Conservation (phyloP, 306 rosid genomes). For the Adenanthera pavonina region DNA sequence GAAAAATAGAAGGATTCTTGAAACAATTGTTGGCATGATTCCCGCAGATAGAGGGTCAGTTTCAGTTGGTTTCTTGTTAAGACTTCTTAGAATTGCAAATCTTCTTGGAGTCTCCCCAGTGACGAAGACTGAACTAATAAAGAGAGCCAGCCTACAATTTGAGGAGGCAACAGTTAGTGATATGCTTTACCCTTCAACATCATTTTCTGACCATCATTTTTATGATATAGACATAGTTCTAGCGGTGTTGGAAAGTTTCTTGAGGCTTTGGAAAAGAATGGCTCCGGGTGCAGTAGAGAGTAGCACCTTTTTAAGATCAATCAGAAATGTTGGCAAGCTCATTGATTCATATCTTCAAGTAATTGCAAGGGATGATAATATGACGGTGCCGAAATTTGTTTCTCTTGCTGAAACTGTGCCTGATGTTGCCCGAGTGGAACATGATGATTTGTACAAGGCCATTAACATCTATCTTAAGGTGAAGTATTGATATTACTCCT, state of each 20-base stretch:
- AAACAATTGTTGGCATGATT: conserved; percentile 78
- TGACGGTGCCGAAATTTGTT: conserved; percentile 74
- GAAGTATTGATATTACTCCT: conserved; percentile 25
- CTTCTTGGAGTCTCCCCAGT: conserved; percentile 65
- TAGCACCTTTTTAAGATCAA: conserved; percentile 54
- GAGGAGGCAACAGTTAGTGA: conserved; percentile 85
- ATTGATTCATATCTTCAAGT: conserved; percentile 91
- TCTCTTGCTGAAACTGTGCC: conserved; percentile 79
- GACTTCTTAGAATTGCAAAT: conserved; percentile 64
- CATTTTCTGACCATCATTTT: conserved; percentile 55
- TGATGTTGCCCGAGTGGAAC: conserved; percentile 71
- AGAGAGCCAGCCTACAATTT: conserved; percentile 75
- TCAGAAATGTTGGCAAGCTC: conserved; percentile 77
- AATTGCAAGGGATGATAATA: conserved; percentile 71
- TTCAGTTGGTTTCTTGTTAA: conserved; percentile 77
- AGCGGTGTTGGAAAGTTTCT: conserved; percentile 73
- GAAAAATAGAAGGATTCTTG: conserved; percentile 64
- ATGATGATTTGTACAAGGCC: conserved; percentile 86
- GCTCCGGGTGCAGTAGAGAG: conserved; percentile 59
- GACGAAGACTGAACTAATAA: conserved; percentile 72
- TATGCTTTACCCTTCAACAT: conserved; percentile 65
- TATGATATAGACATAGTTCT: conserved; percentile 79
- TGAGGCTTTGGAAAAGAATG: conserved; percentile 76
- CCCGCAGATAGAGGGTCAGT: conserved; percentile 86
- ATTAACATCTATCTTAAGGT: conserved; percentile 92